phyloP scores from a whole-genome alignment of 2,329 filamentous ascomycete genomes.

The Westerdykella sp. region DNA sequence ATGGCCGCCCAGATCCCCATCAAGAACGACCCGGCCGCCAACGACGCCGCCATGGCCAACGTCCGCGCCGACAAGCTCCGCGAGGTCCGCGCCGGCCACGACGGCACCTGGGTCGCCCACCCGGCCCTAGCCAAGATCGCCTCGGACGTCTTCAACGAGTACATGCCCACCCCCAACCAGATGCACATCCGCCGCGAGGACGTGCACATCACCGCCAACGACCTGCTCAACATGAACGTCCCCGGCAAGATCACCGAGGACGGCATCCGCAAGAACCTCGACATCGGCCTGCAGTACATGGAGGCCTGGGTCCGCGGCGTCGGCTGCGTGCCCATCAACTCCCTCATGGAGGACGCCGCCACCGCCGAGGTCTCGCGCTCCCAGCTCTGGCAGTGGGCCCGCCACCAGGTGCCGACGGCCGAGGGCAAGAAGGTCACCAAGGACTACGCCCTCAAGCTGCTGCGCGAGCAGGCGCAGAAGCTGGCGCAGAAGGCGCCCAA shows the following conservation, averaged over 20 bases:
- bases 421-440: conserved; percentile 94
- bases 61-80: conserved; percentile 94
- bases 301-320: conserved; percentile 95
- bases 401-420: conserved; percentile 64
- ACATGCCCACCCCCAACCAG: conserved; percentile 99
- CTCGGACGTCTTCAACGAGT: conserved; percentile 87
- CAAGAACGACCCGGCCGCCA: conserved; percentile 86
- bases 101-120: conserved; percentile 96
- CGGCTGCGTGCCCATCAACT: conserved; percentile 96
- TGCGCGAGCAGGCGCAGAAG: conserved; percentile 77
- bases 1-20: conserved; percentile 99
- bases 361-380: conserved; percentile 92
- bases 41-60: conserved; percentile 88
- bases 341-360: conserved; percentile 95
- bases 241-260: conserved; percentile 87
- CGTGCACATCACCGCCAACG: conserved; percentile 76
- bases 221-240: conserved; percentile 97
- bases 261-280: conserved; percentile 94
- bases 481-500: conserved; percentile 68
- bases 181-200: conserved; percentile 87
- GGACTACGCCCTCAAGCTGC: conserved; percentile 76
- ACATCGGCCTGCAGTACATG: conserved; percentile 96
- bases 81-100: conserved; percentile 90
- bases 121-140: conserved; percentile 85
- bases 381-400: conserved; percentile 96